Percentiles rank a stretch among this genome's conserved stretches.
These are phyloP conservation scores for Wickerhamomyces pijperi DNA, from an alignment of 805 yeast genomes.

Conservation along the genomic window DNA sequence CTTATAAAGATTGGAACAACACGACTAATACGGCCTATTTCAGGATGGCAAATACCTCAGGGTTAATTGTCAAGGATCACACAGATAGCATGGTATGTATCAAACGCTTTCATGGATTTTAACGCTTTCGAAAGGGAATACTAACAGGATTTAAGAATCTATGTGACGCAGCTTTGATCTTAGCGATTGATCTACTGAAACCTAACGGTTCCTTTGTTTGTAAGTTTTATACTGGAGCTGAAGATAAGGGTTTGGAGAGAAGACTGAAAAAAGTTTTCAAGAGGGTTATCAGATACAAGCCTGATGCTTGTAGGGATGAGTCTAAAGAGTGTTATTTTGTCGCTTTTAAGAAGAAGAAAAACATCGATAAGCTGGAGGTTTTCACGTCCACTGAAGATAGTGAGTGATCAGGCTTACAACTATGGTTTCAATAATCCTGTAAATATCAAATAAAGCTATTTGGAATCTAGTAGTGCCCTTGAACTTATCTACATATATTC, in stretches of 20 bases:
- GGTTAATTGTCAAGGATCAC: constrained; percentile 75
- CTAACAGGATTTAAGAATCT: constrained; percentile 36
- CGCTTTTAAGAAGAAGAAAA: constrained; percentile 38
- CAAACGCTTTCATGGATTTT: not conserved
- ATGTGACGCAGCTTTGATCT: constrained; percentile 81
- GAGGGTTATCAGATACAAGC: constrained; percentile 62
- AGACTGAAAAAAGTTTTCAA: constrained; percentile 49
- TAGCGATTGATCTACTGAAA: constrained; percentile 60
- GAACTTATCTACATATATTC: too few relatives aligned
- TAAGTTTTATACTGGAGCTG: constrained; percentile 78
- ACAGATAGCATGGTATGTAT: constrained; percentile 58
- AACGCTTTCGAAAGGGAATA: not conserved
- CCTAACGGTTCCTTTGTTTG: constrained; percentile 69
- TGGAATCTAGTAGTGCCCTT: too few relatives aligned
- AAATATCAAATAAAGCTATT: too few relatives aligned
- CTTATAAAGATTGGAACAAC: constrained; percentile 39
- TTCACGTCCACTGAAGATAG: constrained; percentile 18
- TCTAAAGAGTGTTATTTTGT: constrained; percentile 80
- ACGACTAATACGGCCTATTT: constrained; percentile 69
- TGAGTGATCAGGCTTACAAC: too few relatives aligned
- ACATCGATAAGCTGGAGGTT: constrained; percentile 32
- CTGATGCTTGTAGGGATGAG: constrained; percentile 67
- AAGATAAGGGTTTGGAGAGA: constrained; percentile 53
- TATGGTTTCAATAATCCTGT: too few relatives aligned
- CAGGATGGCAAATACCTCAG: constrained; percentile 93